Evolutionary conservation across 1,284 basidiomycete genomes (phyloP), one percentile per base, ranked within the genome.

Genomic region (Microbotryum silenes-acaulis): DNA sequence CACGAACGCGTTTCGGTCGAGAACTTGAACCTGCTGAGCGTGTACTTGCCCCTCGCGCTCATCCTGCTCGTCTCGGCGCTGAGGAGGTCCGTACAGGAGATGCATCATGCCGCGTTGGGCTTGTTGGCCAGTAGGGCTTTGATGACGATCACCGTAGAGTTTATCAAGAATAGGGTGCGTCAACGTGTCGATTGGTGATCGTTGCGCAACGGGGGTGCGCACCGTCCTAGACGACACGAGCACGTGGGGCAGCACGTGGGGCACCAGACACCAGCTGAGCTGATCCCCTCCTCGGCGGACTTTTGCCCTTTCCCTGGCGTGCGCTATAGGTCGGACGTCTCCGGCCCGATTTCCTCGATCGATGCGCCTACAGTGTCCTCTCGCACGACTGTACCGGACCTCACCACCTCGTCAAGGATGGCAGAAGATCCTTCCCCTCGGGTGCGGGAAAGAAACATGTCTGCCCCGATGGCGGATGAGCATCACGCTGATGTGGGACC

Each of bases 341-440:
- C 18, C 78, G 85, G 16, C 85, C 85, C 0, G 85, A 87, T 71
- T 87, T 87, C 69, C 78, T 87, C 49, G 77, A 79, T 14, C 79
- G 85, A 31, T 86, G 85, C 69, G 77, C 80, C 67, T 87, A 83
- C 82, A 80, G 83, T 58, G 74, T 77, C 8, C 71, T 74, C 1
- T 57, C 77, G 0, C 70, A 78, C 60, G 74, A 74, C 45, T 87
- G 85, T 71, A 80, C 81, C 21, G 85, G 84, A 82, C 83, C 54
- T 7, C 51, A 27, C 29, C 14, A 6, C 9, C 44, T 71, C 23
- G 61, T 72, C 46, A 66, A 67, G 54, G 71, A 72, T 54, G 71
- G 71, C 2, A 16, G 65, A 23, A 53, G 64, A n/a, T 53, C 52
- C 3, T 67, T 66, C 57, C 63, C 64, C 4, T 61, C 60, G 7